Base-by-base conservation (phyloP, 2,329 filamentous ascomycete genomes). In the Triangularia setosa region DNA sequence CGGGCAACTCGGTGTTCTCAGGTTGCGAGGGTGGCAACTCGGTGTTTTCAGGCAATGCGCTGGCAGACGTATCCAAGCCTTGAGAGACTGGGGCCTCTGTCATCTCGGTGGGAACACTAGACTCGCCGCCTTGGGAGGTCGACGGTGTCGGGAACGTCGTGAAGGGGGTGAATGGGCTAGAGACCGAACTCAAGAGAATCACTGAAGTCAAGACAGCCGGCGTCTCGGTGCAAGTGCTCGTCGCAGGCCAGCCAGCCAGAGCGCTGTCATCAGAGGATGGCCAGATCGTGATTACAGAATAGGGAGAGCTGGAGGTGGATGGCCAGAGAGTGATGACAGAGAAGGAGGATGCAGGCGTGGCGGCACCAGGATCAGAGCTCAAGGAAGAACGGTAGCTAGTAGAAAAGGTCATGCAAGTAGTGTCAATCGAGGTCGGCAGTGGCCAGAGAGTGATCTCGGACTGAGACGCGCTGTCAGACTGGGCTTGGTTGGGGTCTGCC, bases 371-470 rank as follows among this genome's bases (percentile, higher is more conserved):
- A 18, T 4, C 40, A 8, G 64, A 60, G 23, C 3, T 28, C 16
- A 4, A 2, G 1, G 23, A 14, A 2, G 33, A 59, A 11, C 58
- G 57, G 52, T 64, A 65, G 56, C 61, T 63, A 21, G 67, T 70
- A 11, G 44, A 58, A 4, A 68, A 58, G 1, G 68, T 67, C 11
- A 64, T 67, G 63, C 67, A 69, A 48, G 69, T 67, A 18, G 30
- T 68, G 25, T 68, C 64, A 9, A 53, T 24, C 1, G 63, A 61
- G 1, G 56, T 58, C 2, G 64, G 53, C n/a, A 60, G 24, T 48
- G 67, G 64, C 67, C 65, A 68, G 14, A 66, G 63, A 7, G 68
- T 67, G 11, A 63, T 33, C 18, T 62, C 64, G 21, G 67, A 68
- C 2, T 62, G 58, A 33, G 16, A 16, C 2, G 30, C 23, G 11